A percentile compares a stretch with the other conserved stretches of the same genome.
These are phyloP conservation scores for Auriscalpium microsporum DNA, from an alignment of 768 basidiomycete species.

Conservation along the genomic window DNA sequence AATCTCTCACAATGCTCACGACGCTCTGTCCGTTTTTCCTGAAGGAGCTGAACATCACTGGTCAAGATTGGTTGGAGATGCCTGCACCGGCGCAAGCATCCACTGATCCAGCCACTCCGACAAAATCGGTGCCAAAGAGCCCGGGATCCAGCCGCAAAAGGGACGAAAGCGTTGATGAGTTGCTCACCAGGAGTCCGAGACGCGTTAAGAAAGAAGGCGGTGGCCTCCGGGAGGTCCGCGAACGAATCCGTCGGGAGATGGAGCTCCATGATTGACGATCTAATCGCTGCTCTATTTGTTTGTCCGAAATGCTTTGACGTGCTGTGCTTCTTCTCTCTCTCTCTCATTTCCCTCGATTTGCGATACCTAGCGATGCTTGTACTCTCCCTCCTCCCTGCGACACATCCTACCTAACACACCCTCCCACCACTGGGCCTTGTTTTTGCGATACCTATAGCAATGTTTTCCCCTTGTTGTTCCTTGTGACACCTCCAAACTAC, in stretches of 20 bases:
- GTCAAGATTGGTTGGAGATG: conserved; percentile 53
- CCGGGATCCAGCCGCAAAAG: conserved; percentile 40
- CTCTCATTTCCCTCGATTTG: conserved; percentile 9
- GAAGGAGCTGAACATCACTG: conserved; percentile 49
- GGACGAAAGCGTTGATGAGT: conserved; percentile 50
- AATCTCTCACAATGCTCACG: conserved; percentile 59
- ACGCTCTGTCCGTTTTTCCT: conserved; percentile 78
- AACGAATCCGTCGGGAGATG: conserved; percentile 72
- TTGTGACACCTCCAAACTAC: no score
- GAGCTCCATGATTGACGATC: conserved; percentile 48
- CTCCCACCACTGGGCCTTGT: not conserved
- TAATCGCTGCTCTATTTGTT: conserved; percentile 7
- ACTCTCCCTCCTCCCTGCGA: not conserved
- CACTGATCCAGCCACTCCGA: conserved; percentile 5
- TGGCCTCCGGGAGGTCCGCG: conserved; percentile 70
- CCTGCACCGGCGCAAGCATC: conserved; percentile 31
- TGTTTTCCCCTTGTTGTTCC: no score
- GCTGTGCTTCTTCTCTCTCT: not conserved
- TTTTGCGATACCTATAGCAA: not conserved
- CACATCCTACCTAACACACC: not conserved
- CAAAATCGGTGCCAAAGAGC: conserved; percentile 32
- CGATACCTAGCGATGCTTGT: conserved; percentile 14
- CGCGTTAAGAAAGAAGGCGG: conserved; percentile 63
- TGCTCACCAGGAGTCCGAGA: conserved; percentile 63
- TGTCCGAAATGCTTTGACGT: not conserved